Percentiles rank a stretch among this genome's conserved stretches.
Conservation (phyloP, 2,329 filamentous ascomycete genomes). For the Sphaerulina populicola region DNA sequence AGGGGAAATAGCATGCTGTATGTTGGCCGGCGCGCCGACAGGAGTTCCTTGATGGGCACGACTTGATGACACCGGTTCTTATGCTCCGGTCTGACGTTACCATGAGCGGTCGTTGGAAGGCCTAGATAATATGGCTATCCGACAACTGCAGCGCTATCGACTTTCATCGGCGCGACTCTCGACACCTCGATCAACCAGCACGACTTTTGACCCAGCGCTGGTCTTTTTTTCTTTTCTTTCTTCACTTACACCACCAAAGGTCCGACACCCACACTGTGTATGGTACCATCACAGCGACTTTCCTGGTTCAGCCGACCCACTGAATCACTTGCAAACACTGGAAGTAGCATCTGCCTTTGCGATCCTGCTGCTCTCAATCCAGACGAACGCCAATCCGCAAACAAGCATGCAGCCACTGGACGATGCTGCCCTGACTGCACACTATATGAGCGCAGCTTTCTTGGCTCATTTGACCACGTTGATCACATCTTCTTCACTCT, state of each 20-base stretch:
- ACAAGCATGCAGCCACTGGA: slow-evolving; percentile 15
- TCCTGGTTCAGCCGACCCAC: slow-evolving; percentile 20
- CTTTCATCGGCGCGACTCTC: slow-evolving; percentile 14
- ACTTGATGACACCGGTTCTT: slow-evolving; percentile 29
- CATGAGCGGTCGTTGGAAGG: slow-evolving; percentile 14
- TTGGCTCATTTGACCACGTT: slow-evolving; percentile 23
- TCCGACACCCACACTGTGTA: slow-evolving; percentile 9
- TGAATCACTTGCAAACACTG: slow-evolving; percentile 14
- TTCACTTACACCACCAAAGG: slow-evolving; percentile 1
- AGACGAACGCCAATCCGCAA: slow-evolving; percentile 4
- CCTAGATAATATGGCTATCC: slow-evolving; percentile 10
- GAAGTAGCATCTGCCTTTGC: slow-evolving; percentile 14
- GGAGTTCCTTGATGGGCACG: slow-evolving; percentile 24
- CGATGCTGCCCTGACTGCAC: slow-evolving; percentile 10
- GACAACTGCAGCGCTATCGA: slow-evolving; percentile 13
- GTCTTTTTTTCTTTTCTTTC: slow-evolving; percentile 8
- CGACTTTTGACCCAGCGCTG: slow-evolving; percentile 11
- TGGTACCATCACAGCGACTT: slow-evolving; percentile 5
- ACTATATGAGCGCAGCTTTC: slow-evolving; percentile 11
- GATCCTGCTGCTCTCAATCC: slow-evolving; percentile 10
- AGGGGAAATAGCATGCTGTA: slow-evolving; percentile 12
- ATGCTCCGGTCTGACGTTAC: slow-evolving; percentile 22
- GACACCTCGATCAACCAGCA: slow-evolving; percentile 11
- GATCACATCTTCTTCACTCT: slow-evolving; percentile 29
- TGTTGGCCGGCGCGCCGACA: slow-evolving; percentile 27